Evolutionary conservation across 345 rosid genomes (phyloP).

Genomic region (Brassica nigra): DNA sequence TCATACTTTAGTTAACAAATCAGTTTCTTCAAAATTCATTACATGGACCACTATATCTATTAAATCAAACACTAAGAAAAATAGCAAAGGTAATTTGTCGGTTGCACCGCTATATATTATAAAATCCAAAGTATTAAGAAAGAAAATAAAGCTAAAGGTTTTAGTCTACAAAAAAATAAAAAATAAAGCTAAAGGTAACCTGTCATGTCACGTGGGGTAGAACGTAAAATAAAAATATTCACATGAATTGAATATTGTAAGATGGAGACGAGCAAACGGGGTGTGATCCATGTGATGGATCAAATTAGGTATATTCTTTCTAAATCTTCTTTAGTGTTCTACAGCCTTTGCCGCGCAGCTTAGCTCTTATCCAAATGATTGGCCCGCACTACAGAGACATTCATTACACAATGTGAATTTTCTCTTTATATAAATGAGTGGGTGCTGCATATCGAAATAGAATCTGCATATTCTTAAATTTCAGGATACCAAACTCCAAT

Average conservation of each 20-base stretch:
- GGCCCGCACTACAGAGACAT: not conserved
- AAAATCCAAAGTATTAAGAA: slow-evolving; percentile 1
- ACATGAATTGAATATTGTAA: not conserved
- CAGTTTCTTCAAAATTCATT: too few relatives aligned
- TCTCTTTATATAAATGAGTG: not conserved
- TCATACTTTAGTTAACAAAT: too few relatives aligned
- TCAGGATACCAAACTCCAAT: not conserved
- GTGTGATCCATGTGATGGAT: slow-evolving; percentile 29
- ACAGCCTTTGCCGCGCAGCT: slow-evolving; percentile 16
- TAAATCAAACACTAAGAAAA: too few relatives aligned
- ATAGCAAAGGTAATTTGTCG: not conserved
- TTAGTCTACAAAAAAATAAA: too few relatives aligned
- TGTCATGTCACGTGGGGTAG: slow-evolving; percentile 10
- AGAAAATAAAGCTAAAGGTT: too few relatives aligned
- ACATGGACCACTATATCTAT: too few relatives aligned
- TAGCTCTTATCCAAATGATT: slow-evolving; percentile 22
- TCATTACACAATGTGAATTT: not conserved
- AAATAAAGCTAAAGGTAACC: not conserved
- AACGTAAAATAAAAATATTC: not conserved
- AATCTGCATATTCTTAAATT: not conserved
- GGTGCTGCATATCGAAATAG: not conserved
- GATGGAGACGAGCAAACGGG: not conserved
- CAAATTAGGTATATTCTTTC: slow-evolving; percentile 22
- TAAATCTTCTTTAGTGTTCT: slow-evolving; percentile 11
- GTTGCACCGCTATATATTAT: not conserved